phyloP scores from a whole-genome alignment of 2,329 filamentous ascomycete species.

The Sordariomycetes sp. region DNA sequence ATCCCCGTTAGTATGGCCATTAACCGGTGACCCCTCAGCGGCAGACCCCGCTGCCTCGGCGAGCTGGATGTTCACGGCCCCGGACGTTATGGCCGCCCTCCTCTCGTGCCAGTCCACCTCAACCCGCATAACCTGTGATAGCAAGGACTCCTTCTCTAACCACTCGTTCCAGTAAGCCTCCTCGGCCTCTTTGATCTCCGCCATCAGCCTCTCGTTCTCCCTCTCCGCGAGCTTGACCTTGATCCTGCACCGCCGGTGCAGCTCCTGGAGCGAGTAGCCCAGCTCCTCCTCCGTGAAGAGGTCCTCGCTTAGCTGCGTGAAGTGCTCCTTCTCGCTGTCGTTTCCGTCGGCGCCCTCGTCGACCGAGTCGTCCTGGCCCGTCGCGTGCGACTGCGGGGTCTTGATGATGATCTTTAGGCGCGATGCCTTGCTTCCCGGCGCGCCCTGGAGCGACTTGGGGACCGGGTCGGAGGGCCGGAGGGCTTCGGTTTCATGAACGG shows the following conservation, averaged over 20 bases:
- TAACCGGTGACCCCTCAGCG: slow-evolving; percentile 14
- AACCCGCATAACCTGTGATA: slow-evolving; percentile 55
- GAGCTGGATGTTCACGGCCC: slow-evolving; percentile 33
- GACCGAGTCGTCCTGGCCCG: slow-evolving; percentile 41
- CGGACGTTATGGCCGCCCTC: slow-evolving; percentile 41
- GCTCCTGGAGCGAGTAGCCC: slow-evolving; percentile 43
- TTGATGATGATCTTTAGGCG: slow-evolving; percentile 56
- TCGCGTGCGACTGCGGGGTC: slow-evolving; percentile 44
- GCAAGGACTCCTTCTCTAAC: slow-evolving; percentile 66
- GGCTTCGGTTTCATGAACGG: slow-evolving; percentile 93
- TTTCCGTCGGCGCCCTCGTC: slow-evolving; percentile 46
- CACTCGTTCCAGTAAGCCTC: slow-evolving; percentile 60
- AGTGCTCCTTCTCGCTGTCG: slow-evolving; percentile 33
- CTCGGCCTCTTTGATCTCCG: slow-evolving; percentile 57
- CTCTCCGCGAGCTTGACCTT: slow-evolving; percentile 65
- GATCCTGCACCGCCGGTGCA: slow-evolving; percentile 57
- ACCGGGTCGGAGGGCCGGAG: slow-evolving; percentile 70
- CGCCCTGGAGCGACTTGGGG: slow-evolving; percentile 52
- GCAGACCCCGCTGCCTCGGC: slow-evolving; percentile 18
- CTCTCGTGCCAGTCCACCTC: slow-evolving; percentile 57
- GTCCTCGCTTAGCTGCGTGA: slow-evolving; percentile 42
- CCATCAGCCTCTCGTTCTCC: slow-evolving; percentile 52
- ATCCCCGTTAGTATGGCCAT: not conserved
- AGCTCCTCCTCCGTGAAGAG: slow-evolving; percentile 59
- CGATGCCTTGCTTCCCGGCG: slow-evolving; percentile 30